These are phyloP conservation scores for Penicillium sp. DNA, from an alignment of 2,329 filamentous ascomycete genomes.

Conservation along the genomic window DNA sequence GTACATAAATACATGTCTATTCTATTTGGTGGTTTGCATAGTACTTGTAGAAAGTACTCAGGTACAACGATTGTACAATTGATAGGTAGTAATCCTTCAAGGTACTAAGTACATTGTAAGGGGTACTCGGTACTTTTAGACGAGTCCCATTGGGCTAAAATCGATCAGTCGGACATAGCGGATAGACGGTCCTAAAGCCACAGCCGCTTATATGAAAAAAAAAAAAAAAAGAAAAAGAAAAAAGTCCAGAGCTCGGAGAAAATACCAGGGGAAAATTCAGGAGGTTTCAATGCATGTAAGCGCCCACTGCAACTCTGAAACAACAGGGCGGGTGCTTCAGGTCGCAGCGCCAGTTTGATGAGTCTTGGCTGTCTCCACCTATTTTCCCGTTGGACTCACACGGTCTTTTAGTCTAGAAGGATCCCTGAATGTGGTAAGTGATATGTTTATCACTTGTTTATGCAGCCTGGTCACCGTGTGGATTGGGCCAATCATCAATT, in stretches of 20 bases:
- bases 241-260: constrained; percentile 17
- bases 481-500: constrained; percentile 11
- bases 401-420: constrained; percentile 1
- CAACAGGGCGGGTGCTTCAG: constrained; percentile 36
- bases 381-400: constrained; percentile 8
- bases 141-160: constrained; percentile 10
- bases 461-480: constrained; percentile 20
- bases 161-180: background rate
- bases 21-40: background rate
- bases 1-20: background rate
- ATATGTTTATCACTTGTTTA: constrained; percentile 13
- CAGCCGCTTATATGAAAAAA: constrained; percentile 16
- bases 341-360: constrained; percentile 38
- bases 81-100: background rate
- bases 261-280: constrained; percentile 9
- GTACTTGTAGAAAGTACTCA: background rate
- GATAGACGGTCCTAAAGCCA: constrained; percentile 11
- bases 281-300: constrained; percentile 28
- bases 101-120: background rate
- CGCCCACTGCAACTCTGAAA: constrained; percentile 35
- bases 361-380: constrained; percentile 22
- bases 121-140: constrained; percentile 1
- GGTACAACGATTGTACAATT: background rate
- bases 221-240: no score
- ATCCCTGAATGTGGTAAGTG: constrained; percentile 13